Percentiles rank a stretch among this genome's conserved stretches.
These are phyloP conservation scores for Pseudogymnoascus sp. DNA, from an alignment of 2,329 filamentous ascomycete species.

Conservation along the genomic window DNA sequence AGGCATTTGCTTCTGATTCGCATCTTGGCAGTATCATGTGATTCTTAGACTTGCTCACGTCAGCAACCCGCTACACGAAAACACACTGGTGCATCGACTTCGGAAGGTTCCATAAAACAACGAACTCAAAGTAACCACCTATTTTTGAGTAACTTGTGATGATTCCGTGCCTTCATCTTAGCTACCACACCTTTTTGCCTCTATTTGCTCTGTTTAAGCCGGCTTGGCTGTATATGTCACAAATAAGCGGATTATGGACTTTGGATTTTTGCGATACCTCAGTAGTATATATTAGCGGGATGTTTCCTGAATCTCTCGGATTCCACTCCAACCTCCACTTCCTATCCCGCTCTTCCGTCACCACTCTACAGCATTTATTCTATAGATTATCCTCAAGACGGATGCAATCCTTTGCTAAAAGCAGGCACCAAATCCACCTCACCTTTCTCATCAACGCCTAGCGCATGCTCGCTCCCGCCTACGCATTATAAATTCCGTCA, in stretches of 20 bases:
- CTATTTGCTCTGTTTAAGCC: not conserved
- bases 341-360: not conserved
- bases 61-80: not conserved
- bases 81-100: not conserved
- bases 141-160: constrained; percentile 6
- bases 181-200: not conserved
- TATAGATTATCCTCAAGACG: constrained; percentile 5
- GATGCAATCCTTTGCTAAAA: not conserved
- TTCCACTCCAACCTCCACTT: constrained; percentile 3
- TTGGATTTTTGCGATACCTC: not conserved
- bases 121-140: not conserved
- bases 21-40: not conserved
- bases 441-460: not conserved
- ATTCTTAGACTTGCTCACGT: not conserved
- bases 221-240: constrained; percentile 6
- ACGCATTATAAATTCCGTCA: not conserved
- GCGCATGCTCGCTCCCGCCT: not conserved
- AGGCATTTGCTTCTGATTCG: not conserved
- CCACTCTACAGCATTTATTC: not conserved
- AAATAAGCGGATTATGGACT: not conserved
- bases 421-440: not conserved
- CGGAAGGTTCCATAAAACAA: constrained; percentile 3
- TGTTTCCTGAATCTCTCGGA: constrained; percentile 4
- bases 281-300: constrained; percentile 4
- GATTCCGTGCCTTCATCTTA: not conserved